phyloP scores from a whole-genome alignment of 2,329 filamentous ascomycete species.

The Cladophialophora immunda region DNA sequence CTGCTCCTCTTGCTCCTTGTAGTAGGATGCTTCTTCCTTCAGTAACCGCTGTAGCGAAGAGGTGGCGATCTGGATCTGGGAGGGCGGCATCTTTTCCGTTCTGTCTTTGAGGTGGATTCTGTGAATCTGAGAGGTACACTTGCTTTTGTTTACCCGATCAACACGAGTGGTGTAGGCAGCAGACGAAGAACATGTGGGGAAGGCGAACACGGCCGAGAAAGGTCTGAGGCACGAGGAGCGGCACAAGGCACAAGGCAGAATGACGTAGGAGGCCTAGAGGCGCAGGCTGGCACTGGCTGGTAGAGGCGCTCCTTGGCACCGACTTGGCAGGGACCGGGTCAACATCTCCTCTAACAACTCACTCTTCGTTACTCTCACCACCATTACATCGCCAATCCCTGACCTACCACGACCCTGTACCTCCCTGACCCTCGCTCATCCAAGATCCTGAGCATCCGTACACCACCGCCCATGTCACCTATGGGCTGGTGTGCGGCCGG shows the following conservation, averaged over 20 bases:
- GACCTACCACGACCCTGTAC: neutral
- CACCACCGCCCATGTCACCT: neutral
- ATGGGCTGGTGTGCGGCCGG: neutral
- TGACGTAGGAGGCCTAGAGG: neutral
- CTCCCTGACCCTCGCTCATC: neutral
- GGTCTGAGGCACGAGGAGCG: neutral
- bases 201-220: neutral
- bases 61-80: constrained; percentile 70
- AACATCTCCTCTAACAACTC: too few relatives aligned
- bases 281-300: neutral
- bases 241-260: neutral
- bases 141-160: neutral
- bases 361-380: neutral
- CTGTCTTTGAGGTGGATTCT: neutral
- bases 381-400: too few relatives aligned
- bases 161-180: neutral
- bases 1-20: constrained; percentile 82
- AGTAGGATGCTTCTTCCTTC: constrained; percentile 91
- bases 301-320: neutral
- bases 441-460: neutral
- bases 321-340: neutral
- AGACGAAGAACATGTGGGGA: neutral
- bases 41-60: constrained; percentile 82
- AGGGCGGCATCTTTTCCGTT: constrained; percentile 34
- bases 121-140: neutral